phyloP scores from a whole-genome alignment of 2,329 filamentous ascomycete genomes.

The Epicoccum nigrum region DNA sequence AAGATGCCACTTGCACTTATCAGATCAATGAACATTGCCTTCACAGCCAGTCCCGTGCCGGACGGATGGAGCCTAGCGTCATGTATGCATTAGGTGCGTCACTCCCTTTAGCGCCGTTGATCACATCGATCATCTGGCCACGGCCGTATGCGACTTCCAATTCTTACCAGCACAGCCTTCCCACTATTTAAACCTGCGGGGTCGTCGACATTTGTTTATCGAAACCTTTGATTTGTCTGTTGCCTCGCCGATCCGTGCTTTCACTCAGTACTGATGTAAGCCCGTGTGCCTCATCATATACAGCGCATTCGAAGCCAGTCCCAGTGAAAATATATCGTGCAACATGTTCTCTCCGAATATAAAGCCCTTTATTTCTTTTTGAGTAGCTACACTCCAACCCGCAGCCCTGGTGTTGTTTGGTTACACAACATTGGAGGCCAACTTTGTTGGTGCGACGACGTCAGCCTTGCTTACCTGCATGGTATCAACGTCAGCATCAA shows the following conservation, averaged over 20 bases:
- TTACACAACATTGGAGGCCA: constrained; percentile 2
- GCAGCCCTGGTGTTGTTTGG: neutral
- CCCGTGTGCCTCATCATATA: neutral
- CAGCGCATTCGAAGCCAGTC: neutral
- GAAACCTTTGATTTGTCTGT: neutral
- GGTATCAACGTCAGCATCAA: neutral
- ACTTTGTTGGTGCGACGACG: neutral
- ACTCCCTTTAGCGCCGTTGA: constrained; percentile 13
- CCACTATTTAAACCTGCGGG: neutral
- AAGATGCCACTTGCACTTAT: constrained; percentile 5
- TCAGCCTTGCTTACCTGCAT: constrained; percentile 6
- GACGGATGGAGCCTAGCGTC: constrained; percentile 8
- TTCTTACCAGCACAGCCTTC: neutral
- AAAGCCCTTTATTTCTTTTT: neutral
- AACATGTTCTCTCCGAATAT: neutral
- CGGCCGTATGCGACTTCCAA: neutral
- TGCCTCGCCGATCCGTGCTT: neutral
- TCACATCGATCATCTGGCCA: constrained; percentile 7
- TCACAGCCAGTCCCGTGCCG: constrained; percentile 2
- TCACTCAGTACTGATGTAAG: neutral
- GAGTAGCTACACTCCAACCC: neutral
- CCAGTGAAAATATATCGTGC: neutral
- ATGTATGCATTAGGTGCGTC: constrained; percentile 12
- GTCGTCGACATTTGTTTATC: neutral
- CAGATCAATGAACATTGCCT: neutral